A percentile compares a stretch with the other conserved stretches of the same genome.
Conservation (phyloP, 495 filamentous ascomycete genomes). For the Talaromyces adpressus region DNA sequence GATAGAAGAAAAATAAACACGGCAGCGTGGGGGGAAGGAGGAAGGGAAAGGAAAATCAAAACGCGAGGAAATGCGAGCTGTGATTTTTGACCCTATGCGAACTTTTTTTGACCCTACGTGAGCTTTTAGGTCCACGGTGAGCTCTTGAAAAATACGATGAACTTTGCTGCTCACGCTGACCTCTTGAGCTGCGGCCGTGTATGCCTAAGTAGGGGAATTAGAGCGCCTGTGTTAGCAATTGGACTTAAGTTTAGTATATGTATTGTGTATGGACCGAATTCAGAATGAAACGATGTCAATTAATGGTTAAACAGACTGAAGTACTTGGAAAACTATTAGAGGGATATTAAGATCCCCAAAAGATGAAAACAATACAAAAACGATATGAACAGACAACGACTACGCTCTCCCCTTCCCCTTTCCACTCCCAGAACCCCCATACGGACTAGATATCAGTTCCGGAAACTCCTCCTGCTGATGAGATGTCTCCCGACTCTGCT, state of each 20-base stretch:
- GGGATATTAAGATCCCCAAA: neutral
- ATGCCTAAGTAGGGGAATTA: too few relatives aligned
- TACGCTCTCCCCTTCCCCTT: slow-evolving; percentile 41
- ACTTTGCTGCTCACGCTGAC: neutral
- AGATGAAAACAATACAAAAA: neutral
- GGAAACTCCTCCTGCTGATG: slow-evolving; percentile 52
- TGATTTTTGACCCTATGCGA: neutral
- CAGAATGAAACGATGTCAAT: neutral
- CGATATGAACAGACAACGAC: slow-evolving; percentile 14
- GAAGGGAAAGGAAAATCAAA: neutral
- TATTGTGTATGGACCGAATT: neutral
- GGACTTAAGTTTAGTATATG: neutral
- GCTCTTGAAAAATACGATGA: neutral
- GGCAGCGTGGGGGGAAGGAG: too few relatives aligned
- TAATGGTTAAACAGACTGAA: neutral
- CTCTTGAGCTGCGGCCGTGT: neutral
- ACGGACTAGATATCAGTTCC: slow-evolving; percentile 36
- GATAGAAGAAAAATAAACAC: too few relatives aligned
- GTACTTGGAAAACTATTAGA: neutral
- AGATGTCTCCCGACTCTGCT: slow-evolving; percentile 44
- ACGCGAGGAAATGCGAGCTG: neutral
- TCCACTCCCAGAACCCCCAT: slow-evolving; percentile 18
- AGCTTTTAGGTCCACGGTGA: neutral
- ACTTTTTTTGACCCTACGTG: neutral
- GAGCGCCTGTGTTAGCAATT: neutral